Base-by-base conservation (phyloP, 305 asterid species). In the Fraxinus platypoda region DNA sequence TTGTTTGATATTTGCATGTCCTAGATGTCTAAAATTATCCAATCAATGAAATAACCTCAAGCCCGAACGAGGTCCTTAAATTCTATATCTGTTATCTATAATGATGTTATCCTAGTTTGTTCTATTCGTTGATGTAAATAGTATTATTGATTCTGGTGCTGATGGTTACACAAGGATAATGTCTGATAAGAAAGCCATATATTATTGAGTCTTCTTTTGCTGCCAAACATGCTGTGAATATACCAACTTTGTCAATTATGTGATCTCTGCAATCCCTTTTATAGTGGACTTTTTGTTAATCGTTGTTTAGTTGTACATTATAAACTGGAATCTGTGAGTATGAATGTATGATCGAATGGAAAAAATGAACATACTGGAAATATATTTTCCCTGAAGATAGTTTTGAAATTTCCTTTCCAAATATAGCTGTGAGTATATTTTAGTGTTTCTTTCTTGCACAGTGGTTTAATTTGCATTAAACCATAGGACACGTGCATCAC, bases 301-400 rank as follows among this genome's bases (percentile, higher is more conserved):
- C 23, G 78, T 25, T 74, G 66, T 46, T 41, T 74, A 19, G 73
- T 4, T 71, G 26, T 8, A 75, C 74, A 34, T 30, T 30, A 64
- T 37, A 62, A 83, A 59, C 41, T 74, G 59, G 72, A 72, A 41
- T 33, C 23, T 23, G 54, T 15, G 33, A 72, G 57, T 46, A 46
- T 46, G 57, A 46, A 46, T 46, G 11, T 52, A 73, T 12, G 37
- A 26, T 49, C 72, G 2, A 37, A 38, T 71, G 49, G 43, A 11
- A 74, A 30, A 59, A 43, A 46, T 71, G 71, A 31, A 19, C 43
- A 54, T 37, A 33, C 76, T 71, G 4, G 7, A 31, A 71, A 15
- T 57, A 43, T 41, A 71, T 57, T 85, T 74, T 33, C 64, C 26
- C 71, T 59, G 59, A 68, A 68, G 74, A 81, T 77, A 70, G 57